Percentiles rank a stretch among this genome's conserved stretches.
These are phyloP conservation scores for Globisporangium abappressorium DNA, from an alignment of 352 stramenopile genomes.

Conservation along the genomic window DNA sequence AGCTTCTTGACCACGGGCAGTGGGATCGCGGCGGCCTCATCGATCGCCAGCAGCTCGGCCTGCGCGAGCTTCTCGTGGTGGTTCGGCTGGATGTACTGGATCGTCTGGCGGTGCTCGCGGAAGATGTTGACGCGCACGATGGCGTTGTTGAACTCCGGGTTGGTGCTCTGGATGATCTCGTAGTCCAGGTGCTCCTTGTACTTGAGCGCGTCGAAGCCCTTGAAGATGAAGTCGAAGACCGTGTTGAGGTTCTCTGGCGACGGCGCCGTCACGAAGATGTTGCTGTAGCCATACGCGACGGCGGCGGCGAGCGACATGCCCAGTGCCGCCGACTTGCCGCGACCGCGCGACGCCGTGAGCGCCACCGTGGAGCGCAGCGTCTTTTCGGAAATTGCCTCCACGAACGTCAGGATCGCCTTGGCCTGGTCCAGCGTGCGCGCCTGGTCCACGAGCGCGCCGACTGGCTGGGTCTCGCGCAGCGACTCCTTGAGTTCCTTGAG, in stretches of 20 bases:
- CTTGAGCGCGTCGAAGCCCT: slow-evolving; percentile 91
- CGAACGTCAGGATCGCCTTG: slow-evolving; percentile 96
- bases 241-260: slow-evolving; percentile 98
- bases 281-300: slow-evolving; percentile 92
- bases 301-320: slow-evolving; percentile 88
- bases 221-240: slow-evolving; percentile 98
- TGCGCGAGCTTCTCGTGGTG: slow-evolving; percentile 97
- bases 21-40: slow-evolving; percentile 99
- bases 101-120: slow-evolving; percentile 95
- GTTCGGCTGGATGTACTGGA: slow-evolving; percentile 95
- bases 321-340: slow-evolving; percentile 98
- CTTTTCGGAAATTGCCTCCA: slow-evolving; percentile 98
- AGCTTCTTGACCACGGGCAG: slow-evolving; percentile 96
- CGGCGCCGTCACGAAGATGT: slow-evolving; percentile 97
- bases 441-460: slow-evolving; percentile 94
- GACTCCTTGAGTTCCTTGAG: slow-evolving; percentile 94
- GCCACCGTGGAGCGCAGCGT: slow-evolving; percentile 92
- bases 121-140: slow-evolving; percentile 98
- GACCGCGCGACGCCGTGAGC: slow-evolving; percentile 90
- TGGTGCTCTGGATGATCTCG: slow-evolving; percentile 88
- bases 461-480: slow-evolving; percentile 93
- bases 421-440: slow-evolving; percentile 95
- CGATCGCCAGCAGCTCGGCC: slow-evolving; percentile 97
- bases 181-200: slow-evolving; percentile 99
- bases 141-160: slow-evolving; percentile 82